phyloP scores from a whole-genome alignment of 345 rosid genomes.

The Cardamine resedifolia region DNA sequence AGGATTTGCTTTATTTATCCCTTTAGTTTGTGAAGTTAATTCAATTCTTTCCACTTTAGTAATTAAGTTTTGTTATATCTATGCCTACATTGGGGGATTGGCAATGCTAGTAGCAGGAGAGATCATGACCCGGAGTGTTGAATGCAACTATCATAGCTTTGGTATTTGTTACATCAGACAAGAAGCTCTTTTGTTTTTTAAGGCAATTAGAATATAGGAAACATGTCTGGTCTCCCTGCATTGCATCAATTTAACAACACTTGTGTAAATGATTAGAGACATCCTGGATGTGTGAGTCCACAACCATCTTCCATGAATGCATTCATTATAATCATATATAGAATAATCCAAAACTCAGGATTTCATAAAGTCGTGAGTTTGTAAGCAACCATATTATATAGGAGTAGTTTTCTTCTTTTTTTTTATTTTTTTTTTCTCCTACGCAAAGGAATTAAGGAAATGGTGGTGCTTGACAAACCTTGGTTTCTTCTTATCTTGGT shows the following conservation, averaged over 20 bases:
- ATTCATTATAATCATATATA: background rate
- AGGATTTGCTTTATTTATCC: no score
- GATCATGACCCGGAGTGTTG: background rate
- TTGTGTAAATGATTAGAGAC: background rate
- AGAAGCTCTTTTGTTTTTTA: background rate
- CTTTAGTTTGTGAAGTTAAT: background rate
- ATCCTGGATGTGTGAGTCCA: background rate
- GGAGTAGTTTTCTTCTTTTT: no score
- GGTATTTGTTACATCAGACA: background rate
- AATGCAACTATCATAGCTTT: background rate
- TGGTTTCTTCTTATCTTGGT: background rate
- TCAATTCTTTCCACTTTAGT: background rate
- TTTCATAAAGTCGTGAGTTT: background rate
- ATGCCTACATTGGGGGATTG: background rate
- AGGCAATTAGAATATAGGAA: background rate
- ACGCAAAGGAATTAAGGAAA: background rate
- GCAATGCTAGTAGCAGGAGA: background rate
- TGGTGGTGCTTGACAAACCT: background rate
- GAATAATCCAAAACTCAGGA: background rate
- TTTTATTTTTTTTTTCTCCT: background rate
- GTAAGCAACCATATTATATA: background rate
- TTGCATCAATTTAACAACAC: constrained; percentile 1
- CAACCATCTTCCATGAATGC: background rate
- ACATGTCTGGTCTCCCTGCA: background rate
- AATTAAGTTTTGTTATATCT: background rate